Base-by-base conservation (phyloP, 116 monocot species). In the Dioscorea cayenensis region DNA sequence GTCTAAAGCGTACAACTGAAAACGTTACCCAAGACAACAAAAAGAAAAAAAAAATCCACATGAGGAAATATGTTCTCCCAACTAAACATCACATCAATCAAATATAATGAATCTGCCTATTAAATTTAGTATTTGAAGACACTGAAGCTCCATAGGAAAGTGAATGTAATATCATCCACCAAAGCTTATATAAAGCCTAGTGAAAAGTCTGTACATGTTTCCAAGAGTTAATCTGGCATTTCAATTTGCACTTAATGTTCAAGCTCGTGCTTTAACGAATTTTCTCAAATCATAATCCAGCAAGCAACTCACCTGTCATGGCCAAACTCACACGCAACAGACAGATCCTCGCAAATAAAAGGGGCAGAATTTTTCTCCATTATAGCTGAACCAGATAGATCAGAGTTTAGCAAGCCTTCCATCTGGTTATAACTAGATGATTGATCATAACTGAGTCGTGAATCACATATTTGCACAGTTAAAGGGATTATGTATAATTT, bases 401-500 rank as follows among this genome's bases (percentile, higher is more conserved):
- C 79, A 55, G 59, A 28, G 23, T 69, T 32, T 32, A 32, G 77
- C 12, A 65, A 73, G 71, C 69, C 80, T 17, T 78, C 89, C n/a
- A 28, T 52, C 28, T 87, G 81, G 75, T 74, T 86, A 63, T 67
- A 82, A 70, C 49, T 69, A 37, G 35, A 73, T 36, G 72, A 51
- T 11, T 81, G 80, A 58, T 94, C 89, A 76, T 58, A 71, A 84
- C 70, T 75, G 20, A 66, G 38, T 10, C 70, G 68, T 37, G 73
- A 76, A 67, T 93, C 89, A 18, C 74, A 75, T 62, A 85, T 43
- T 65, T 94, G 89, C 52, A 99, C 71, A 78, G 81, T 70, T 28
- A 99, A 73, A 52, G 99, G 99, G 43, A 77, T 62, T 77, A 91
- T 78, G 66, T 85, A 83, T 68, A 94, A 73, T 77, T 99, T 99